These are phyloP conservation scores for Sporothrix luriei DNA, from an alignment of 2,329 filamentous ascomycete genomes.

Conservation along the genomic window DNA sequence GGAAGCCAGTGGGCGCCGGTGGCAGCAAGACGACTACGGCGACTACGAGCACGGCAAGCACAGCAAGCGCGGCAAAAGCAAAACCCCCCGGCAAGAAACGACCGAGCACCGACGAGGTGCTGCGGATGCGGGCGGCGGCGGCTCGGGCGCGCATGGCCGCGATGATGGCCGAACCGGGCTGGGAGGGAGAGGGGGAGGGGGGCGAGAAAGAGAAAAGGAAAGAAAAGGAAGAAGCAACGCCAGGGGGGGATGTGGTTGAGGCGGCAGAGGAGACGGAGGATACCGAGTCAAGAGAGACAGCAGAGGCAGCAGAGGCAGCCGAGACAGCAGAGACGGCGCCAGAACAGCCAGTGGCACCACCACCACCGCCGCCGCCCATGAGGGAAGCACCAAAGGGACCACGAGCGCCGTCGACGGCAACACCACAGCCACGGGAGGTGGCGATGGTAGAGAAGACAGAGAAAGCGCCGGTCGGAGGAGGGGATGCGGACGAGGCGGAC, in stretches of 20 bases:
- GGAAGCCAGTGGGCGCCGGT: too few relatives aligned
- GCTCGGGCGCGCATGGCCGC: background rate
- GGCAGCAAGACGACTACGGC: too few relatives aligned
- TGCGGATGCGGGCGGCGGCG: conserved; percentile 3
- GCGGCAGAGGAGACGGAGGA: background rate
- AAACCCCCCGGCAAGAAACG: conserved; percentile 4
- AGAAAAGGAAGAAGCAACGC: too few relatives aligned
- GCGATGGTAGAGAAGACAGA: background rate
- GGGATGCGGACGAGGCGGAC: background rate
- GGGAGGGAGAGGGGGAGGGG: background rate
- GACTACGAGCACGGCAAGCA: too few relatives aligned
- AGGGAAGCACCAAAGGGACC: background rate
- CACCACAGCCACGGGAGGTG: background rate
- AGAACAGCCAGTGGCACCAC: background rate
- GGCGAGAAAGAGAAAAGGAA: background rate
- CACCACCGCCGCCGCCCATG: background rate
- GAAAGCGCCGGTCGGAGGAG: background rate
- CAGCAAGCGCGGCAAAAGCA: background rate
- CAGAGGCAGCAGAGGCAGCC: background rate
- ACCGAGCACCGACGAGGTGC: conserved; percentile 14
- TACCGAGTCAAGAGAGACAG: background rate
- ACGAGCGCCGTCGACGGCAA: background rate
- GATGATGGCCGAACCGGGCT: background rate
- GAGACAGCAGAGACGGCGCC: background rate
- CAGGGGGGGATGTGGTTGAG: background rate